A percentile compares a stretch with the other conserved stretches of the same genome.
Evolutionary conservation across 2,329 filamentous ascomycete genomes (phyloP).

Genomic region (Ascochyta fabae): DNA sequence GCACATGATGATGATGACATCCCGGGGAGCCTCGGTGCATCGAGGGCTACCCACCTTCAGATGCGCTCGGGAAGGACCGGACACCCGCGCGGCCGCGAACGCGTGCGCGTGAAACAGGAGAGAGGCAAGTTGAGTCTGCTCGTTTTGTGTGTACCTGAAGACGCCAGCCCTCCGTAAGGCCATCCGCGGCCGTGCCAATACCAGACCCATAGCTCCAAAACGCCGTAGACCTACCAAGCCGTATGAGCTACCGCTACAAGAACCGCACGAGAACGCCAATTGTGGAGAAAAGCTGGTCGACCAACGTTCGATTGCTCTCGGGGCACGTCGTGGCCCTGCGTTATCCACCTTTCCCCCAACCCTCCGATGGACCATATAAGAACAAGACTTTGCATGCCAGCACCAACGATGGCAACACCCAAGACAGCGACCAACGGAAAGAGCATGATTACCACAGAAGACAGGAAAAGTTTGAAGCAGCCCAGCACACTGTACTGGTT

Average conservation of each 20-base stretch:
- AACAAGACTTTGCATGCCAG: background rate
- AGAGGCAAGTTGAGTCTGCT: slow-evolving; percentile 4
- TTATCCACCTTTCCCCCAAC: background rate
- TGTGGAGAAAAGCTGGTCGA: slow-evolving; percentile 12
- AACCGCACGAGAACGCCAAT: slow-evolving; percentile 18
- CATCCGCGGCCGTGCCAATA: slow-evolving; percentile 45
- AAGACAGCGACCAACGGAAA: background rate
- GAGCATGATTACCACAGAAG: background rate
- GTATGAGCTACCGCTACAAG: slow-evolving; percentile 16
- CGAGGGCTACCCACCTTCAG: slow-evolving; percentile 13
- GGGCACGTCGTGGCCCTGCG: background rate
- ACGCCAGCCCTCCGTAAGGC: slow-evolving; percentile 32
- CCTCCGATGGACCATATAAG: background rate
- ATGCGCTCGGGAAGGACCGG: slow-evolving; percentile 26
- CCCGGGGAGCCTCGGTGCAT: slow-evolving; percentile 29
- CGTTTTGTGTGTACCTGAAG: slow-evolving; percentile 34
- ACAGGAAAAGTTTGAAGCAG: background rate
- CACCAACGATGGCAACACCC: background rate
- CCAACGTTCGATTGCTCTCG: background rate
- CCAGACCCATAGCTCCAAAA: slow-evolving; percentile 32
- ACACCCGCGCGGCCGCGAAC: slow-evolving; percentile 17
- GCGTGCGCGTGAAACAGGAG: slow-evolving; percentile 11
- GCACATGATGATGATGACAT: slow-evolving; percentile 29
- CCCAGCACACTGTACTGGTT: too few relatives aligned
- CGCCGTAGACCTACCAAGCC: slow-evolving; percentile 25